phyloP scores from a whole-genome alignment of 1,284 basidiomycete species.

The Testicularia cyperi region DNA sequence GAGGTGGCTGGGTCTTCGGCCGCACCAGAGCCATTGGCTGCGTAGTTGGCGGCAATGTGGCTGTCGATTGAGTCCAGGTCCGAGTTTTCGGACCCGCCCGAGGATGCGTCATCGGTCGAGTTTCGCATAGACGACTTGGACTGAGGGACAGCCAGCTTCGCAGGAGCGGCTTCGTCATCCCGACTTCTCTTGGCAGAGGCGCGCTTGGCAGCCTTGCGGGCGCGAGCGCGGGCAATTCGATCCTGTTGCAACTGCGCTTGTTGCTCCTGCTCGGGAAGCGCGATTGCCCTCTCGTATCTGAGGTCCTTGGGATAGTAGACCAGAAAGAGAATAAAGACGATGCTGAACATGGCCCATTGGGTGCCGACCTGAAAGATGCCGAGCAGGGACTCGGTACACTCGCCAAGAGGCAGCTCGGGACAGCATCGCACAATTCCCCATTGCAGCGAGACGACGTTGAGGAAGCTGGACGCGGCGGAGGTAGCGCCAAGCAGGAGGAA shows the following conservation, averaged over 20 bases:
- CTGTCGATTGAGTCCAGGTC: conserved; percentile 56
- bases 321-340: conserved; percentile 85
- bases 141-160: conserved; percentile 4
- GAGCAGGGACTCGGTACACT: conserved; percentile 78
- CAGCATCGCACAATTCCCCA: conserved; percentile 86
- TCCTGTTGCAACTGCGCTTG: too few relatives aligned
- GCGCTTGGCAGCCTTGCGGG: conserved; percentile 19
- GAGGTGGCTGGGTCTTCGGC: conserved; percentile 9
- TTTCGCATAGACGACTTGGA: not conserved
- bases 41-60: conserved; percentile 56
- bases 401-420: conserved; percentile 46
- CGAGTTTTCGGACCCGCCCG: conserved; percentile 42
- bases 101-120: conserved; percentile 36
- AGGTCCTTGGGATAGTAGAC: conserved; percentile 83
- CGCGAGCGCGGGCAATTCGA: conserved; percentile 13
- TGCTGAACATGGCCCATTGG: conserved; percentile 82
- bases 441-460: conserved; percentile 73
- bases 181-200: conserved; percentile 6
- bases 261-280: conserved; percentile 26
- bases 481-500: conserved; percentile 91
- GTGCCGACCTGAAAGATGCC: conserved; percentile 80
- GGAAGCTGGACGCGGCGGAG: conserved; percentile 59
- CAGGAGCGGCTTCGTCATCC: conserved; percentile 2
- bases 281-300: conserved; percentile 66
- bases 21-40: conserved; percentile 6